A percentile compares a stretch with the other conserved stretches of the same genome.
Evolutionary conservation across 1,284 basidiomycete species (phyloP).

Genomic region (Cryptococcus sp.): DNA sequence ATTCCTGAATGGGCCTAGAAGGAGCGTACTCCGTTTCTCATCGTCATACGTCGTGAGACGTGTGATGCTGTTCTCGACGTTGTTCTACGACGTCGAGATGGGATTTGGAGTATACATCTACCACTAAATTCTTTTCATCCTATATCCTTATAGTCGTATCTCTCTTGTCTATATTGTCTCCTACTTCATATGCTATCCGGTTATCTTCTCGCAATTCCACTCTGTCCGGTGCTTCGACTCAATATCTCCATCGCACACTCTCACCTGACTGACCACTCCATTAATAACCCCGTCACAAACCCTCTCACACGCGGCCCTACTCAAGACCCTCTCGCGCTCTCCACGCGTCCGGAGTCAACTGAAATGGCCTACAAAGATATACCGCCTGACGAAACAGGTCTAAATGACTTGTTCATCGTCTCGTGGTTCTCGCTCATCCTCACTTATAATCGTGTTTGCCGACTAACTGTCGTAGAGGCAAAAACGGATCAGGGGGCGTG

Average conservation of each 20-base stretch:
- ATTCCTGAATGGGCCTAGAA: slow-evolving; percentile 1
- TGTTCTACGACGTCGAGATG: not conserved
- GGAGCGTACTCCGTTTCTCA: not conserved
- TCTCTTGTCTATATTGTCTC: no score
- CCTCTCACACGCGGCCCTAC: slow-evolving; percentile 9
- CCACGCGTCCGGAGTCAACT: slow-evolving; percentile 21
- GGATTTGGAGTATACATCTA: not conserved
- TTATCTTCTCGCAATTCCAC: not conserved
- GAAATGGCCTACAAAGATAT: slow-evolving; percentile 10
- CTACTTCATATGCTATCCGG: not conserved
- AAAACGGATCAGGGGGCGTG: not conserved
- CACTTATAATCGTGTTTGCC: no score
- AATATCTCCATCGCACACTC: no score
- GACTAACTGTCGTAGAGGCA: no score
- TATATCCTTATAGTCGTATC: not conserved
- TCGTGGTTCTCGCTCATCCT: no score
- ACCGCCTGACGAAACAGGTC: not conserved
- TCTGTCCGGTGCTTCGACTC: no score
- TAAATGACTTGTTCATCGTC: not conserved
- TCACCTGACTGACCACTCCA: no score
- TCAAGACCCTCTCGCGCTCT: slow-evolving; percentile 15
- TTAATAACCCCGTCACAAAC: no score
- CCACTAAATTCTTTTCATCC: not conserved
- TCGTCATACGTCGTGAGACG: not conserved
- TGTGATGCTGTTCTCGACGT: not conserved